Conservation (phyloP, 2,329 filamentous ascomycete species). For the Exophiala sideris region DNA sequence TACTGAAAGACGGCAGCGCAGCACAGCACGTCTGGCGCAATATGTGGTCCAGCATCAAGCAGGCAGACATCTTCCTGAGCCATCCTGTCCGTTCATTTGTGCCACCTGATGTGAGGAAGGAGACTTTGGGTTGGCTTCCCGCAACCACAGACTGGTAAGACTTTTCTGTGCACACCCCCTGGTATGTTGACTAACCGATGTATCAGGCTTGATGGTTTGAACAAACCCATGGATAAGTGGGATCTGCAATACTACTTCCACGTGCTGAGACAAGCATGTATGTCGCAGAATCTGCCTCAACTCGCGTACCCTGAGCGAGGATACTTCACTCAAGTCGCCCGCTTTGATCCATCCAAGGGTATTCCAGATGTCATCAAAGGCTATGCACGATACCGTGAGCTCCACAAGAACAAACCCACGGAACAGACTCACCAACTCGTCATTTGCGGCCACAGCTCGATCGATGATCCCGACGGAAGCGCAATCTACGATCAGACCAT, state of each 20-base stretch:
- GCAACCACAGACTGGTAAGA: slow-evolving; percentile 74
- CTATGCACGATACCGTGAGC: slow-evolving; percentile 68
- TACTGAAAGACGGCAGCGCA: slow-evolving; percentile 59
- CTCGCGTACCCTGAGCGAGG: slow-evolving; percentile 56
- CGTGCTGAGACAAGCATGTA: slow-evolving; percentile 64
- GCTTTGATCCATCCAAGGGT: slow-evolving; percentile 80
- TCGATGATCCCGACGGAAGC: slow-evolving; percentile 75
- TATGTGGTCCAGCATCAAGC: slow-evolving; percentile 68
- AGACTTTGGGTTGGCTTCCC: slow-evolving; percentile 71
- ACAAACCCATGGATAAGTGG: slow-evolving; percentile 69
- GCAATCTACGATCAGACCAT: slow-evolving; percentile 70
- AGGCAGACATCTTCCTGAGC: slow-evolving; percentile 75
- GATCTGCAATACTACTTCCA: slow-evolving; percentile 71
- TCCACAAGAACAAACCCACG: slow-evolving; percentile 50
- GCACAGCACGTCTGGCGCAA: slow-evolving; percentile 73
- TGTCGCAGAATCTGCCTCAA: slow-evolving; percentile 50
- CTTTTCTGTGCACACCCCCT: not conserved
- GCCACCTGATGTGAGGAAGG: slow-evolving; percentile 61
- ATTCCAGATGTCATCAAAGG: slow-evolving; percentile 73
- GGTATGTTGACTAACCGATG: slow-evolving; percentile 2
- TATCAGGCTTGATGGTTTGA: slow-evolving; percentile 68
- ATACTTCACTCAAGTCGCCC: slow-evolving; percentile 78
- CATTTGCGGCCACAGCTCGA: slow-evolving; percentile 73
- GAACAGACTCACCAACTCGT: slow-evolving; percentile 66
- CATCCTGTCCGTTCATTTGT: slow-evolving; percentile 76